phyloP scores from a whole-genome alignment of 176 grass and related monocot species.

The Leersia perrieri region DNA sequence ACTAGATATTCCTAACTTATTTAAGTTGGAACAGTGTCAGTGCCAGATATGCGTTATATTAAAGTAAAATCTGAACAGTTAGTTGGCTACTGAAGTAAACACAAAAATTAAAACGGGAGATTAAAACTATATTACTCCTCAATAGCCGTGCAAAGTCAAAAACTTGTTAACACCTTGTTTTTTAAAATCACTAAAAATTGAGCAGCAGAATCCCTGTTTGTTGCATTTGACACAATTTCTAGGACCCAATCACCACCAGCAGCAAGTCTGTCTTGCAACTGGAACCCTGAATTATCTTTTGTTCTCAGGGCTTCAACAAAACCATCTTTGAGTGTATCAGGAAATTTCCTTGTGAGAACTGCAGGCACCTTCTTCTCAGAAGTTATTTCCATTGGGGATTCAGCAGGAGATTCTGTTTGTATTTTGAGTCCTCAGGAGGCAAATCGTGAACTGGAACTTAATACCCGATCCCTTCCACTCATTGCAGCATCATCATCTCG shows the following conservation, averaged over 20 bases:
- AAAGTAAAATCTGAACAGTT: slow-evolving; percentile 15
- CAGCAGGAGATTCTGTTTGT: slow-evolving; percentile 57
- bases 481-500: slow-evolving; percentile 74
- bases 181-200: slow-evolving; percentile 84
- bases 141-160: no score
- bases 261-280: slow-evolving; percentile 72
- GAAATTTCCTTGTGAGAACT: slow-evolving; percentile 38
- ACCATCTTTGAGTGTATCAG: slow-evolving; percentile 79
- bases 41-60: background rate
- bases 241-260: slow-evolving; percentile 85
- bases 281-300: slow-evolving; percentile 67
- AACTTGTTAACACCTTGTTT: slow-evolving; percentile 82
- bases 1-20: no score
- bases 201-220: slow-evolving; percentile 86
- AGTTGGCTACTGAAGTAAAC: slow-evolving; percentile 16
- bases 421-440: slow-evolving; percentile 85
- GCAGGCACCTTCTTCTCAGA: slow-evolving; percentile 45
- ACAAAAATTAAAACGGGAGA: background rate
- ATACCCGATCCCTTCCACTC: slow-evolving; percentile 68
- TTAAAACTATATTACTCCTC: slow-evolving; percentile 17
- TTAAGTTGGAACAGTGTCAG: no score
- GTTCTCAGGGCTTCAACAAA: slow-evolving; percentile 72
- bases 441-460: slow-evolving; percentile 94
- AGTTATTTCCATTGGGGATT: slow-evolving; percentile 69
- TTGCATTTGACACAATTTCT: slow-evolving; percentile 79